These are phyloP conservation scores for Coemansia sp. DNA, from an alignment of 192 early-diverging fungal species.

Conservation along the genomic window DNA sequence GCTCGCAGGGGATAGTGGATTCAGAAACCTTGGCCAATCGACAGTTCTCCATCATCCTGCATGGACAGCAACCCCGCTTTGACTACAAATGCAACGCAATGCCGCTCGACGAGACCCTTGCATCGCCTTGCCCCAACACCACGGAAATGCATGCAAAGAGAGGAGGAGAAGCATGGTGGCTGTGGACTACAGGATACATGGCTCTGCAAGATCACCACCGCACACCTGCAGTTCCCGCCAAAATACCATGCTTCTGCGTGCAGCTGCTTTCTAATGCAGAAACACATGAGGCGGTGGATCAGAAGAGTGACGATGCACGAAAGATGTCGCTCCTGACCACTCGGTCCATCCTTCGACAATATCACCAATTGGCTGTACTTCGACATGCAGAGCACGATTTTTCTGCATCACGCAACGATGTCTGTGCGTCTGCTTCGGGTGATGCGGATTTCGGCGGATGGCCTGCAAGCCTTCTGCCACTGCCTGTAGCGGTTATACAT, in stretches of 20 bases:
- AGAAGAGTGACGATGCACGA: constrained; percentile 2
- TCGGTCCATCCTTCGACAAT: constrained; percentile 38
- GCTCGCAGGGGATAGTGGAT: background rate
- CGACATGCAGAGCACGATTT: constrained; percentile 31
- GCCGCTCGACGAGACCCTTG: constrained; percentile 5
- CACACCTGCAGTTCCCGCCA: constrained; percentile 1
- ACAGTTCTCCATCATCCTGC: constrained; percentile 50
- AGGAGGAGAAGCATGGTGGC: background rate
- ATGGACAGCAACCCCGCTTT: constrained; percentile 34
- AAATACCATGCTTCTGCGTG: constrained; percentile 36
- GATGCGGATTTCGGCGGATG: constrained; percentile 3
- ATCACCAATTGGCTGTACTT: constrained; percentile 44
- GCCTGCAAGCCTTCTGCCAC: constrained; percentile 30
- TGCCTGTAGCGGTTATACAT: constrained; percentile 34
- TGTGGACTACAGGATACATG: constrained; percentile 43
- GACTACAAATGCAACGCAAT: constrained; percentile 4
- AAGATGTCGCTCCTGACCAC: constrained; percentile 20
- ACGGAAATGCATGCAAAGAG: background rate
- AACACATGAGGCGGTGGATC: background rate
- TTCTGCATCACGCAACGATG: background rate
- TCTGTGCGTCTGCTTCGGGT: background rate
- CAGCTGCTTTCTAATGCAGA: constrained; percentile 29
- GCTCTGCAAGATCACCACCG: constrained; percentile 23
- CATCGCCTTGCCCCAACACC: background rate
- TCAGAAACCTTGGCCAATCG: background rate